These are phyloP conservation scores for Sambucus nigra DNA, from an alignment of 129 eudicot species.

Conservation along the genomic window DNA sequence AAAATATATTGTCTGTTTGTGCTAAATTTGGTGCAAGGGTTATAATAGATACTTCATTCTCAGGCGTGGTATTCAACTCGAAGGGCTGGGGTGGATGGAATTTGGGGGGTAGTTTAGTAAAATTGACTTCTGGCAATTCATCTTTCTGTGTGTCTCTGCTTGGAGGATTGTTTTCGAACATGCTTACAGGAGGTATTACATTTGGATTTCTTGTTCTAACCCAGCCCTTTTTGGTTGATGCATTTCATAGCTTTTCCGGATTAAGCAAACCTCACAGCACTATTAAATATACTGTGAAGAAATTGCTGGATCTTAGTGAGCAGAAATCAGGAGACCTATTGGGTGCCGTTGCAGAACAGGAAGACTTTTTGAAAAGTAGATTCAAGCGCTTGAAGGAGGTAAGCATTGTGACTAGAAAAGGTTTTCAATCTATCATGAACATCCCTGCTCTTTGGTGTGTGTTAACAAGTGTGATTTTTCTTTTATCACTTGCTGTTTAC, in stretches of 20 bases:
- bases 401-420: constrained; percentile 10
- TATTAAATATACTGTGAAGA: constrained; percentile 69
- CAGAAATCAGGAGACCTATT: constrained; percentile 32
- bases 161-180: constrained; percentile 67
- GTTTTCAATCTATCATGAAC: neutral
- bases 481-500: neutral
- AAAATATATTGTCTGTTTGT: constrained; percentile 45
- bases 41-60: constrained; percentile 77
- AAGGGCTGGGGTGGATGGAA: constrained; percentile 59
- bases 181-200: constrained; percentile 82
- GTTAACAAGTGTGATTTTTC: neutral
- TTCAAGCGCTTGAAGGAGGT: constrained; percentile 67
- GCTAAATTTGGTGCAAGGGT: constrained; percentile 81
- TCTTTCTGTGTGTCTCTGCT: constrained; percentile 62
- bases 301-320: constrained; percentile 70
- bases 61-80: constrained; percentile 55
- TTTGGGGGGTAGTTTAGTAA: constrained; percentile 44
- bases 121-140: constrained; percentile 32
- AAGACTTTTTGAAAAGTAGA: constrained; percentile 44
- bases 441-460: constrained; percentile 5
- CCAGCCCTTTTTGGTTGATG: constrained; percentile 55
- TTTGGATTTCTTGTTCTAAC: constrained; percentile 65
- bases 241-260: constrained; percentile 55
- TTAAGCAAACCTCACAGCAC: constrained; percentile 84
- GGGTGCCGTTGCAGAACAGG: constrained; percentile 38